These are phyloP conservation scores for Apophysomyces sp. DNA, from an alignment of 371 early-diverging fungal species.

Conservation along the genomic window DNA sequence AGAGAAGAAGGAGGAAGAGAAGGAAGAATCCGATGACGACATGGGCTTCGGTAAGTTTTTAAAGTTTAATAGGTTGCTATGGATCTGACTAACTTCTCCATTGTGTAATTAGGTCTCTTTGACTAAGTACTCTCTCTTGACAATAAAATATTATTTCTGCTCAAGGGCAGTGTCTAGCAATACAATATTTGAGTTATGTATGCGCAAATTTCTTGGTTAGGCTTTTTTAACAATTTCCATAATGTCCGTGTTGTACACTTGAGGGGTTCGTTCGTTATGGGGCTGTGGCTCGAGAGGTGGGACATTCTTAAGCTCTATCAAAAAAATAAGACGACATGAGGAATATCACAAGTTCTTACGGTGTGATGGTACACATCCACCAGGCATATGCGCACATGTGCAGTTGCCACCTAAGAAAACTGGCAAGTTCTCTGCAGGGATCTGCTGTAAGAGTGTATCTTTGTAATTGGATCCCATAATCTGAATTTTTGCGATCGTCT, in stretches of 20 bases:
- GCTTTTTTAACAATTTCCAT: slow-evolving; percentile 36
- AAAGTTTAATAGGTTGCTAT: not conserved
- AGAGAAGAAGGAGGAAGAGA: slow-evolving; percentile 70
- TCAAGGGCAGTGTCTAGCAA: not conserved
- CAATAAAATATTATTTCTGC: not conserved
- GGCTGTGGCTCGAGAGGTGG: slow-evolving; percentile 22
- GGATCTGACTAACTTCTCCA: not conserved
- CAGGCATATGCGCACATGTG: slow-evolving; percentile 79
- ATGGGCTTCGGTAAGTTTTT: slow-evolving; percentile 21
- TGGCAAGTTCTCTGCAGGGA: slow-evolving; percentile 77
- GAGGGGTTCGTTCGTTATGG: slow-evolving; percentile 25
- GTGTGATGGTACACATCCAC: slow-evolving; percentile 67
- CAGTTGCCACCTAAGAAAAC: slow-evolving; percentile 78
- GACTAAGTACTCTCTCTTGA: not conserved
- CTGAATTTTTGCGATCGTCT: slow-evolving; percentile 77
- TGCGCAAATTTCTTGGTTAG: not conserved
- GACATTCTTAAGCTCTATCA: slow-evolving; percentile 34
- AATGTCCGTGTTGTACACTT: slow-evolving; percentile 33
- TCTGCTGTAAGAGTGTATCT: slow-evolving; percentile 64
- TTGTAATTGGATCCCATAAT: slow-evolving; percentile 73
- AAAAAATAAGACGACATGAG: not conserved
- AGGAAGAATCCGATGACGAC: slow-evolving; percentile 92
- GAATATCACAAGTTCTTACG: slow-evolving; percentile 8
- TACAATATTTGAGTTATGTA: not conserved
- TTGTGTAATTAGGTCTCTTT: slow-evolving; percentile 1